Evolutionary conservation across 2,329 filamentous ascomycete genomes (phyloP).

Genomic region (Trichoderma afroharzianum): DNA sequence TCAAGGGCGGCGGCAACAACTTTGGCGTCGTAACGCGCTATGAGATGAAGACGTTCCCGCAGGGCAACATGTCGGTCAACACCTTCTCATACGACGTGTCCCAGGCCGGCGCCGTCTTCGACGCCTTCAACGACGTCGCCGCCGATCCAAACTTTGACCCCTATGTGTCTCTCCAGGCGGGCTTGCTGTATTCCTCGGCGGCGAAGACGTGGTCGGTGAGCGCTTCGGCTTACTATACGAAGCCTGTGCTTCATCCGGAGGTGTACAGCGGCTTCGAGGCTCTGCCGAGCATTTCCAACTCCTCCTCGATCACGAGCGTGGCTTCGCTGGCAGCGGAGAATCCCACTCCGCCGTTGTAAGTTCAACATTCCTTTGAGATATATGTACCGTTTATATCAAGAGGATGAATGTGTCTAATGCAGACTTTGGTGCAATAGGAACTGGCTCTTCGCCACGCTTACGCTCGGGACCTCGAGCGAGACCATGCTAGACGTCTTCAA

Average conservation of each 20-base stretch:
- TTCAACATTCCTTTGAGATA: background rate
- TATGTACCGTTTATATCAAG: background rate
- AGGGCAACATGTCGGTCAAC: constrained; percentile 38
- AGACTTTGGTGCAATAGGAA: background rate
- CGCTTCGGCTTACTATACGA: constrained; percentile 20
- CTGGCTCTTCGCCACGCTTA: constrained; percentile 1
- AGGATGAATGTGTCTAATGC: background rate
- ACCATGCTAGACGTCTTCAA: constrained; percentile 1
- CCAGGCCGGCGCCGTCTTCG: constrained; percentile 19
- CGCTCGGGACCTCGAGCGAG: constrained; percentile 1
- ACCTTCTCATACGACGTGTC: constrained; percentile 28
- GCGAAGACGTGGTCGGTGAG: constrained; percentile 19
- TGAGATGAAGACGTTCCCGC: constrained; percentile 36
- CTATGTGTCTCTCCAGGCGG: constrained; percentile 23
- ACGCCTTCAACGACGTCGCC: constrained; percentile 22
- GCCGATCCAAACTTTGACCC: constrained; percentile 21
- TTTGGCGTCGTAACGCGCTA: constrained; percentile 55
- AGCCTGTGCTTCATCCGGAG: constrained; percentile 13
- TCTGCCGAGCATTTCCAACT: background rate
- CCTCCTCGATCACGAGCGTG: background rate
- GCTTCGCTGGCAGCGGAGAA: background rate
- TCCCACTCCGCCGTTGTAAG: constrained; percentile 1
- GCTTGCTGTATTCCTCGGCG: constrained; percentile 21
- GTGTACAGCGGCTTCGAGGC: background rate
- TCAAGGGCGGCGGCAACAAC: constrained; percentile 53